phyloP scores from a whole-genome alignment of 495 filamentous ascomycete genomes.

The Daldinia decipiens region DNA sequence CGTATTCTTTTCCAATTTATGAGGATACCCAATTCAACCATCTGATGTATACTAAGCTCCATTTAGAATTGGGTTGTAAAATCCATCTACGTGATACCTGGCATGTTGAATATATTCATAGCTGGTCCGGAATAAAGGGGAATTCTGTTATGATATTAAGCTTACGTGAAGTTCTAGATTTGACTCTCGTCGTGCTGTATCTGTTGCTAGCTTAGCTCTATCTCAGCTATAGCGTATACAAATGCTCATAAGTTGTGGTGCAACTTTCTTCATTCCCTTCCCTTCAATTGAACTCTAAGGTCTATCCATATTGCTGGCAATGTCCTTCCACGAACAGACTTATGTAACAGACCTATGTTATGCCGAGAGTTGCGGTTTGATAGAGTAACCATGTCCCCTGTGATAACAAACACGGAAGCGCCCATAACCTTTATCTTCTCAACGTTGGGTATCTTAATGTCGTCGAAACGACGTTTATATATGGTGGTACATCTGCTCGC shows the following conservation, averaged over 20 bases:
- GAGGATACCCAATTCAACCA: not conserved
- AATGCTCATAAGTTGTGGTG: no score
- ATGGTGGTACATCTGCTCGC: constrained; percentile 4
- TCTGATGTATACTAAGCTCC: no score
- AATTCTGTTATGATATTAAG: no score
- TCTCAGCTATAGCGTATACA: no score
- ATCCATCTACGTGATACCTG: no score
- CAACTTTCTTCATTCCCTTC: not conserved
- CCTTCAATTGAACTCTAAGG: not conserved
- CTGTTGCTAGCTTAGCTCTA: no score
- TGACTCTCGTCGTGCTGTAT: no score
- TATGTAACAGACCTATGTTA: not conserved
- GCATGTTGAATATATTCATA: no score
- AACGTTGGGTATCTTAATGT: not conserved
- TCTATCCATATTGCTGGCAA: not conserved
- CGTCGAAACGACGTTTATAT: not conserved
- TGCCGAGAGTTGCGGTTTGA: not conserved
- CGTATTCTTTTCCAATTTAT: not conserved
- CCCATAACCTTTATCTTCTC: not conserved
- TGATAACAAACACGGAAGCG: not conserved
- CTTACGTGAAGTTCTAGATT: no score
- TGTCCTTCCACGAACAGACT: no score
- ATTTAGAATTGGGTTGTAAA: no score
- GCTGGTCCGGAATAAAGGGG: no score
- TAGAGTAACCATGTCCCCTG: not conserved